Percentiles rank a stretch among this genome's conserved stretches.
phyloP scores from a whole-genome alignment of 441 rosid species.

The Capsella rubella region DNA sequence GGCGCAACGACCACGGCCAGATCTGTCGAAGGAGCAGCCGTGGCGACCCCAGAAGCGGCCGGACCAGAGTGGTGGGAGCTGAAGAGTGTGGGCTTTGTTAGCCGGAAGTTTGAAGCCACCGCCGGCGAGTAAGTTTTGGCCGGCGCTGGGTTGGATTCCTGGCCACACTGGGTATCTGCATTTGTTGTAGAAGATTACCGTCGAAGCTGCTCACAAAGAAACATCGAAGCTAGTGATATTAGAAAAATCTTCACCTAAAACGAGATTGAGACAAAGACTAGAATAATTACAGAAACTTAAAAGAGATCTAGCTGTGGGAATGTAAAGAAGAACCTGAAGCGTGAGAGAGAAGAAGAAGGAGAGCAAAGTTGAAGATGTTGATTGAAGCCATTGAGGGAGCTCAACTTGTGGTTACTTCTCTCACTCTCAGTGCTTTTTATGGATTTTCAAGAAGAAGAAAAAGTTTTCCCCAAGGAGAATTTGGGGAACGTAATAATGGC shows the following conservation, averaged over 20 bases:
- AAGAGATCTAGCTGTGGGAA: neutral
- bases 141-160: slow-evolving; percentile 89
- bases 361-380: slow-evolving; percentile 42
- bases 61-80: slow-evolving; percentile 84
- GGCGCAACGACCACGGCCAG: slow-evolving; percentile 80
- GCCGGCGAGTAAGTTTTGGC: slow-evolving; percentile 71
- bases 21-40: slow-evolving; percentile 75
- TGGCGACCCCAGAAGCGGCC: slow-evolving; percentile 99
- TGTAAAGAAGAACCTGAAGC: slow-evolving; percentile 51
- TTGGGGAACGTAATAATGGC: slow-evolving; percentile 43
- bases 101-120: slow-evolving; percentile 86
- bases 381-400: slow-evolving; percentile 42
- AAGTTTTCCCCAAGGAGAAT: neutral
- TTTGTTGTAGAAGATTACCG: slow-evolving; percentile 72
- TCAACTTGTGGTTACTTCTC: slow-evolving; percentile 1
- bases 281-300: neutral
- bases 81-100: slow-evolving; percentile 63
- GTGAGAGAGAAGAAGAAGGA: slow-evolving; percentile 50
- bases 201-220: slow-evolving; percentile 52
- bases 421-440: slow-evolving; percentile 23
- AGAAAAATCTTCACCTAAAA: slow-evolving; percentile 6
- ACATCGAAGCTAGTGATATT: slow-evolving; percentile 28
- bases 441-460: neutral
- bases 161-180: slow-evolving; percentile 94
- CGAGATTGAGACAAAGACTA: neutral